Base-by-base conservation (phyloP, 1,284 basidiomycete genomes). In the Heterobasidion irregulare region DNA sequence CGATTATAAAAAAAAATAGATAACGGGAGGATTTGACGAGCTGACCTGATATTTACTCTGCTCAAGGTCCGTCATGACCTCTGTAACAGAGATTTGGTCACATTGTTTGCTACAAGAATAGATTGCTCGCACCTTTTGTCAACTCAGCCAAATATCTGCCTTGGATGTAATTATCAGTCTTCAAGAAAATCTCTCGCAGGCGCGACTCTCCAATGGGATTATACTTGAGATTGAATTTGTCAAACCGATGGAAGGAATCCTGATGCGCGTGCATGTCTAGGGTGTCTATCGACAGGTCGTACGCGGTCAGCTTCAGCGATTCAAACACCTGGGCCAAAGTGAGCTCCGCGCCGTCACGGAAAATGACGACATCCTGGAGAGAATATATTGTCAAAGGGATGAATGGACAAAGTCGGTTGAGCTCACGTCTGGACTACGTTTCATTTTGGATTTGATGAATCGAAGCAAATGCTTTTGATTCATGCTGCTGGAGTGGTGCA, bases 401-500 rank as follows among this genome's bases (percentile, higher is more conserved):
- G 50, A 54, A 38, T 36, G 50, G 44, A n/a, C n/a, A 3, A 9
- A 18, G 19, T 34, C 56, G 45, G 45, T 26, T 36, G 19, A 45
- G 6, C 52, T 41, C 58, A 89, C 89, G 51, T 93, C 65, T 1
- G 92, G 84, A 64, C 76, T 83, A 32, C 83, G 82, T 71, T 92
- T 94, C 88, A 94, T 93, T 72, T 99, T 98, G 47, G 88, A 86
- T 71, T 99, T 99, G 78, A 99, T 99, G 74, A 99, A 99, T 6
- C 97, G 94, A 26, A 99, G 75, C n/a, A 99, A 74, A 73, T 99
- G 97, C 72, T 99, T 99, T 70, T 99, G 97, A 70, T 99, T 99
- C 96, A 99, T 98, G 69, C 91, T 90, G 54, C 95, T 97, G 9
- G 94, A 97, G 70, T 99, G 94, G 66, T 99, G 97, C 18, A 99